phyloP scores from a whole-genome alignment of 2,329 filamentous ascomycete species.

The Fonsecaea nubica region DNA sequence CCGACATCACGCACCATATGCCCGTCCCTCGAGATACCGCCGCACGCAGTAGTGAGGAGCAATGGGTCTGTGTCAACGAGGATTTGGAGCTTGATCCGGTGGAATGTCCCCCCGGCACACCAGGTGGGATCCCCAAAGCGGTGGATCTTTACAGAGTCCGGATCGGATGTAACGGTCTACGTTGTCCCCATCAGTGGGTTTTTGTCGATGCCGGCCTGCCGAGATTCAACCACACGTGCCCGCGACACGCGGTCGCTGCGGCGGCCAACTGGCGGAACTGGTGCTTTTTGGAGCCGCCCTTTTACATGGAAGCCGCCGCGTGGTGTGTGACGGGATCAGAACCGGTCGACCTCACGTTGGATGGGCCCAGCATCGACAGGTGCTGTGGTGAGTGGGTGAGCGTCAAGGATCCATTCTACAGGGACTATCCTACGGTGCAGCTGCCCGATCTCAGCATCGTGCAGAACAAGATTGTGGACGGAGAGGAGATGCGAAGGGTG shows the following conservation, averaged over 20 bases:
- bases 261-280: neutral
- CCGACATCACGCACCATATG: neutral
- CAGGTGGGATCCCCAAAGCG: neutral
- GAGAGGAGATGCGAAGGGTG: slow-evolving; percentile 4
- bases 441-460: neutral
- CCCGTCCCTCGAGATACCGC: neutral
- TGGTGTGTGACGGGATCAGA: neutral
- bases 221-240: neutral
- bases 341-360: neutral
- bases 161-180: neutral
- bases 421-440: slow-evolving; percentile 2
- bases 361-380: neutral
- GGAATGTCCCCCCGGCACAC: neutral
- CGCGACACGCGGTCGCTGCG: neutral
- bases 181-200: neutral
- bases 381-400: slow-evolving; percentile 16
- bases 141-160: neutral
- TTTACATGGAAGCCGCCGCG: neutral
- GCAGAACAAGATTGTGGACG: neutral
- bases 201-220: neutral
- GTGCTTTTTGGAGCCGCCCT: neutral
- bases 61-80: neutral
- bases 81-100: neutral
- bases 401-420: slow-evolving; percentile 4
- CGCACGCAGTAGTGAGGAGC: neutral